phyloP scores from a whole-genome alignment of 768 basidiomycete species.

The Tricholoma furcatifolium region DNA sequence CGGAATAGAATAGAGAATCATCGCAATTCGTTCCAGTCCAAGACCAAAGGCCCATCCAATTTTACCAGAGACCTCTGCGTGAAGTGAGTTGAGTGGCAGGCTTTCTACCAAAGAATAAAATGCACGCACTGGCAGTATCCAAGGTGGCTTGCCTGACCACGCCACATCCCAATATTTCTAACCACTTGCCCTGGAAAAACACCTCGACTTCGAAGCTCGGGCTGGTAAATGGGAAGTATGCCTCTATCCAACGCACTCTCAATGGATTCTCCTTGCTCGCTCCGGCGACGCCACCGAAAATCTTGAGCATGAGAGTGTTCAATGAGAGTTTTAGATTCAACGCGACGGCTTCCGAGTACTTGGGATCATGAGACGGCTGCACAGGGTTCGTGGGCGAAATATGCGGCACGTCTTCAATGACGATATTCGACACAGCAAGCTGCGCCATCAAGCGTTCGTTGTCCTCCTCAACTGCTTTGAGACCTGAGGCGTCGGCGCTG shows the following conservation, averaged over 20 bases:
- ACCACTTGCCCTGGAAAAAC: constrained; percentile 93
- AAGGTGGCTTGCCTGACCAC: constrained; percentile 89
- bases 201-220: constrained; percentile 99
- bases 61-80: constrained; percentile 71
- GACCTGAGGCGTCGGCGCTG: constrained; percentile 50
- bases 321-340: constrained; percentile 86
- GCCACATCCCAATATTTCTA: constrained; percentile 94
- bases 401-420: constrained; percentile 84
- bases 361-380: constrained; percentile 76
- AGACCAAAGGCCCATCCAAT: constrained; percentile 98
- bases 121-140: constrained; percentile 74
- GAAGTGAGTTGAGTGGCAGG: constrained; percentile 6
- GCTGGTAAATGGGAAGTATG: constrained; percentile 96
- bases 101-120: constrained; percentile 20
- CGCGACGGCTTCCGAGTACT: constrained; percentile 70
- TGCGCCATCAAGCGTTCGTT: constrained; percentile 60
- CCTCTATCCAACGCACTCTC: constrained; percentile 94
- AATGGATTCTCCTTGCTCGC: constrained; percentile 65
- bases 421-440: constrained; percentile 70
- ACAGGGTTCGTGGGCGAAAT: constrained; percentile 75
- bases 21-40: constrained; percentile 94
- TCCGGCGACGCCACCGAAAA: constrained; percentile 69
- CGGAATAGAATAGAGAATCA: constrained; percentile 95
- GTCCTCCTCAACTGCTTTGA: constrained; percentile 67
- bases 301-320: constrained; percentile 77